Base-by-base conservation (phyloP, 148 eudicot genomes). In the Agrostemma githago region DNA sequence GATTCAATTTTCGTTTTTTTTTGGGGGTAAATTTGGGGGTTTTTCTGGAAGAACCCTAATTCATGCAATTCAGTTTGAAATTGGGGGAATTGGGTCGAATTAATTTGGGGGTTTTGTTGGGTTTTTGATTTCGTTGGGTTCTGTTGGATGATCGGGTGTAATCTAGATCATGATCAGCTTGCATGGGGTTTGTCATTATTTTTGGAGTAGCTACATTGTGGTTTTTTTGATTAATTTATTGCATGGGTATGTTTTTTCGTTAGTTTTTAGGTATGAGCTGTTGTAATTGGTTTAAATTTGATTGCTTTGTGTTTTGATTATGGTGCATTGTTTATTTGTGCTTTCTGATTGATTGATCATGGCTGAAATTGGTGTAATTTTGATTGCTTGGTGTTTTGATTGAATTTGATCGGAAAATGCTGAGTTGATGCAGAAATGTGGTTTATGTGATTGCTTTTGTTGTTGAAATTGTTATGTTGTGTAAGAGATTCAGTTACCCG, bases 21-120 rank as follows among this genome's bases (percentile, higher is more conserved):
- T 5, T 64, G 17, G n/a, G n/a, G n/a, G 37, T 37, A 10, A 20
- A 79, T 73, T 60, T 39, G 56, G 70, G 78, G 66, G 68, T 79
- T 74, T 74, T 70, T 54, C 40, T 40, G n/a, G 14, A 26, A 51
- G 51, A 75, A 75, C 79, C 79, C 82, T 80, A 80, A 80, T 70
- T 20, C 39, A 20, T 20, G 37, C 41, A 43, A 58, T 44, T 70
- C 60, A 63, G 57, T 9, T 79, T 51, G 61, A 38, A 71, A 26
- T 80, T 71, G 76, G 16, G 17, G 76, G 14, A 43, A 75, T 71
- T 80, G 19, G 60, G 75, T 70, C 40, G 38, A 40, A 43, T 42
- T 75, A 59, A 57, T 15, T 71, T 70, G 51, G 76, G 79, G 79
- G 40, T 80, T 80, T 75, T 80, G 26, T 17, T 41, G 3, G 15